A percentile compares a stretch with the other conserved stretches of the same genome.
Evolutionary conservation across 257 asterid genomes (phyloP).

Genomic region (Leptodermis oblonga): DNA sequence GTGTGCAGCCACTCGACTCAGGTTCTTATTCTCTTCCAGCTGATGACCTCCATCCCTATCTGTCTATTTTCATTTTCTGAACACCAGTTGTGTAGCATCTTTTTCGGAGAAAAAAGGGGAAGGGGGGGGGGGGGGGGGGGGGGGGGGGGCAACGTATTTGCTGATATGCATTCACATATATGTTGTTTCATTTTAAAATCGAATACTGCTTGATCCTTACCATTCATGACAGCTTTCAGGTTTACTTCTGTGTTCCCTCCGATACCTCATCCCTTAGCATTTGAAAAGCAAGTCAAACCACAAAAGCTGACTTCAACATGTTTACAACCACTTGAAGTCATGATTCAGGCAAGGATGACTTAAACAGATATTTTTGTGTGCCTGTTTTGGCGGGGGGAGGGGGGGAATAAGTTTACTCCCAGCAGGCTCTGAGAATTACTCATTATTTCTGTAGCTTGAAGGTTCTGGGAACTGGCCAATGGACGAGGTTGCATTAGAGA

Average conservation of each 20-base stretch:
- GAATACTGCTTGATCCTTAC: slow-evolving; percentile 23
- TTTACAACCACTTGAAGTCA: slow-evolving; percentile 73
- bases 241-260: slow-evolving; percentile 85
- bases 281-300: slow-evolving; percentile 44
- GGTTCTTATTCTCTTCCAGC: too few relatives aligned
- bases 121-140: too few relatives aligned
- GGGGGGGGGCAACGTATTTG: not conserved
- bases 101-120: too few relatives aligned
- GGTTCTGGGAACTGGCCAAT: slow-evolving; percentile 99
- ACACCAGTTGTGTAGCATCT: too few relatives aligned
- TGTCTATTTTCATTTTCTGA: not conserved
- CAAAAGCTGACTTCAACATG: slow-evolving; percentile 60
- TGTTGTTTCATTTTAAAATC: not conserved
- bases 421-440: slow-evolving; percentile 4
- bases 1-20: slow-evolving; percentile 92
- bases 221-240: slow-evolving; percentile 80
- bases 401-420: not conserved
- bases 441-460: slow-evolving; percentile 59
- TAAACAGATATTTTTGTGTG: not conserved
- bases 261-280: slow-evolving; percentile 86
- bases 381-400: not conserved
- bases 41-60: not conserved
- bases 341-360: slow-evolving; percentile 82
- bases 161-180: not conserved
- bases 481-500: slow-evolving; percentile 93